Conservation (phyloP, 495 filamentous ascomycete genomes). For the Aspergillus bridgeri region DNA sequence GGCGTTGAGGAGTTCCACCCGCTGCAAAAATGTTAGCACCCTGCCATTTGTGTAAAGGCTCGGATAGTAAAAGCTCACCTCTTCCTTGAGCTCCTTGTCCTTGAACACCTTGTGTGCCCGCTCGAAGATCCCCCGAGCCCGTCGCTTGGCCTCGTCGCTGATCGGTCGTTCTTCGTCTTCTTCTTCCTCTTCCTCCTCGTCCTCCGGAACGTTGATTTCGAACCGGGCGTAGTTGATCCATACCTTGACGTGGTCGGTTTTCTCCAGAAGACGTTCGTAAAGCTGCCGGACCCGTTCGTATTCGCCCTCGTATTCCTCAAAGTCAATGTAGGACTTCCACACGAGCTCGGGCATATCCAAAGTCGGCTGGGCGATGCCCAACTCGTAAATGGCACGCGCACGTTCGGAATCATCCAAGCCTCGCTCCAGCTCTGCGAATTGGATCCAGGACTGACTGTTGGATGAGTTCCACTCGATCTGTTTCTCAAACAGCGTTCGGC, state of each 20-base stretch:
- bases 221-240: constrained; percentile 98
- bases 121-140: constrained; percentile 80
- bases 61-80: constrained; percentile 46
- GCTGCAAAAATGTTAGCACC: constrained; percentile 42
- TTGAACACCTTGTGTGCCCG: constrained; percentile 86
- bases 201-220: constrained; percentile 81
- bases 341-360: constrained; percentile 98
- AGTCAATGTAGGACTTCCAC: constrained; percentile 98
- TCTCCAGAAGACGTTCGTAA: constrained; percentile 87
- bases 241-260: constrained; percentile 97
- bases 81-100: constrained; percentile 89
- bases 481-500: constrained; percentile 89
- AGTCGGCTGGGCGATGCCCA: constrained; percentile 75
- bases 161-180: constrained; percentile 63
- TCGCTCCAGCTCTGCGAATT: constrained; percentile 87
- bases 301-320: constrained; percentile 90
- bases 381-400: constrained; percentile 85
- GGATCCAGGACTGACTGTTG: constrained; percentile 91
- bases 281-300: constrained; percentile 76
- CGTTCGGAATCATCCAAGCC: constrained; percentile 85
- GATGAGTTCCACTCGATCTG: constrained; percentile 85
- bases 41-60: too few relatives aligned
- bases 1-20: constrained; percentile 81
- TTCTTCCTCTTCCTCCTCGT: constrained; percentile 60
- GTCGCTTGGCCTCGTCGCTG: constrained; percentile 75